These are phyloP conservation scores for Sindora glabra DNA, from an alignment of 306 rosid genomes.

Conservation along the genomic window DNA sequence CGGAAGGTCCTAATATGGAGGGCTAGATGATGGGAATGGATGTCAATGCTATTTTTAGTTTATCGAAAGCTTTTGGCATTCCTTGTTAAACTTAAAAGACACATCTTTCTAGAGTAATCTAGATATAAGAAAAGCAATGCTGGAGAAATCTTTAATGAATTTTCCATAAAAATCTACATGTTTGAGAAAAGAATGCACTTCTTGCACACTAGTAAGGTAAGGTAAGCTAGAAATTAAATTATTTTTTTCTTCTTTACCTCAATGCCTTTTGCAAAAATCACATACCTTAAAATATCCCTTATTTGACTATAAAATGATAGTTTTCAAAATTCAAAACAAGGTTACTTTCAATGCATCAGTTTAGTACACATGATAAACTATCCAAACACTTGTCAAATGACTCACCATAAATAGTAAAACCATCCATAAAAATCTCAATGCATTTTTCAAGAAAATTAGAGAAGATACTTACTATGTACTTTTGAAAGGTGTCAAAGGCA, in stretches of 20 bases:
- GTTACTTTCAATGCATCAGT: neutral
- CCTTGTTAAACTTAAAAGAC: neutral
- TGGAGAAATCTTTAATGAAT: neutral
- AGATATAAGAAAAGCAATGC: neutral
- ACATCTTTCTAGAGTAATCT: neutral
- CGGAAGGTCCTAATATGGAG: neutral
- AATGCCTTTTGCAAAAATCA: neutral
- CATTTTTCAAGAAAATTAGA: neutral
- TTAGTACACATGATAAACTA: neutral
- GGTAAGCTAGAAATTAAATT: neutral
- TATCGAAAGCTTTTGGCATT: neutral
- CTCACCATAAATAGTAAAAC: neutral
- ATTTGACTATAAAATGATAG: neutral
- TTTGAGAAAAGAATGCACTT: neutral
- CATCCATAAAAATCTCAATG: neutral
- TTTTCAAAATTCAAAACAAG: neutral
- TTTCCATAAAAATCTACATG: neutral
- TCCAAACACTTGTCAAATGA: neutral
- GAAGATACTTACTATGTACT: neutral
- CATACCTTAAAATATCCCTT: neutral
- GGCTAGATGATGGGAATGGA: no score
- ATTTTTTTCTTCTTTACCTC: neutral
- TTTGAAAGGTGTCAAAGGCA: neutral
- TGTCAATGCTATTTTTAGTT: no score
- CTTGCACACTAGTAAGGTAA: neutral